Evolutionary conservation across 306 rosid species (phyloP), one percentile per base, ranked within the genome.

Genomic region (Dicorynia guianensis): DNA sequence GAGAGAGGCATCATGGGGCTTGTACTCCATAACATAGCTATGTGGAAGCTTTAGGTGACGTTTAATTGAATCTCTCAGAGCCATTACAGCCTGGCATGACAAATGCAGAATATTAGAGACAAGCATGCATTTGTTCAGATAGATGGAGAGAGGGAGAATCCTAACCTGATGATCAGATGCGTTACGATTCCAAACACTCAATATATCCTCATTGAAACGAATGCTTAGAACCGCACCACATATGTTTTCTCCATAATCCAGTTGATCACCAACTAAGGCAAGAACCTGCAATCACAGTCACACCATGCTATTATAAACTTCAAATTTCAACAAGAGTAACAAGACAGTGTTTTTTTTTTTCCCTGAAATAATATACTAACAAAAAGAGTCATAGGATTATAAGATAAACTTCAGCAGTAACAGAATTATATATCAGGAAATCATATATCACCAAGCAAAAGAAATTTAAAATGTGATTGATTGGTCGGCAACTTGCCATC

Each of bases 181-280:
- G 62, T 87, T 83, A 68, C 96, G 87, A 52, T 94, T 94, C 98
- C 98, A 94, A 43, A 94, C 86, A 17, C 97, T 92, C 87, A 92
- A 76, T 62, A 92, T 94, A 63, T 94, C 97, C 90, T 94, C 98
- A 3, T 88, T 94, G 90, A 94, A 92, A 43, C 97, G 93, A 77
- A 92, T 82, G 89, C 96, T 94, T 78, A 94, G 90, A 38, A 94
- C 98, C 0, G 89, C 97, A 58, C 98, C 98, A 17, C 98, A 92
- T 71, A 94, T 85, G 87, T 92, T 86, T 69, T 90, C 95, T 69
- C 98, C 95, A 55, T 78, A 90, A 60, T 90, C 98, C 79, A 94
- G 88, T 74, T 94, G 98, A 71, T 94, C 95, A 59, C 97, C 97
- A 62, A 92, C 92, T 68, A 94, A 82, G 40, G 97, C 98, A 71